These are phyloP conservation scores for Chamaecrista fasciculata DNA, from an alignment of 306 rosid genomes.

Conservation along the genomic window DNA sequence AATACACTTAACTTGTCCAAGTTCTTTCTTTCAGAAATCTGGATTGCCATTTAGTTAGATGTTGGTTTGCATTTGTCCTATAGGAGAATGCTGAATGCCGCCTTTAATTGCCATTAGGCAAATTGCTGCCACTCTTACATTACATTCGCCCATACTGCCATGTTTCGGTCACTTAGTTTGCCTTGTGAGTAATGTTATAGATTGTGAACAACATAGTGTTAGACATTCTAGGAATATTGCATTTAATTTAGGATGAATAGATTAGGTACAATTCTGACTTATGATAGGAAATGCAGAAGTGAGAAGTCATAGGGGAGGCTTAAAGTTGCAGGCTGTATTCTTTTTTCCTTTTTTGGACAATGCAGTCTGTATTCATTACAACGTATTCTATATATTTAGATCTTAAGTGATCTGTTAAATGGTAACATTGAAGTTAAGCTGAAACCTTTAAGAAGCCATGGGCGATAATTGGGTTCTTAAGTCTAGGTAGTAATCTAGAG, in stretches of 20 bases:
- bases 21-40: conserved; percentile 7
- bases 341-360: too few species aligned
- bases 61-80: conserved; percentile 6
- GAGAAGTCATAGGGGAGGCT: conserved; percentile 18
- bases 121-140: conserved; percentile 1
- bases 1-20: conserved; percentile 9
- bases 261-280: not conserved
- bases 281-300: not conserved
- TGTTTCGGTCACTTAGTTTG: conserved; percentile 12
- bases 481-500: conserved; percentile 3
- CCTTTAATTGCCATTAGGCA: not conserved
- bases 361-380: not conserved
- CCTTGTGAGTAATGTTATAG: not conserved
- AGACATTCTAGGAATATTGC: not conserved
- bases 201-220: not conserved
- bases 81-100: conserved; percentile 10
- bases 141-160: not conserved
- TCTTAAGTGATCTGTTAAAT: not conserved
- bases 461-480: conserved; percentile 6
- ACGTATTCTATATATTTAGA: not conserved
- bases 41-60: conserved; percentile 5
- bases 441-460: conserved; percentile 10
- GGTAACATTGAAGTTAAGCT: not conserved
- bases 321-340: too few species aligned
- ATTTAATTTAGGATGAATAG: not conserved